Conservation (phyloP, 306 rosid species). For the Alnus rubra region DNA sequence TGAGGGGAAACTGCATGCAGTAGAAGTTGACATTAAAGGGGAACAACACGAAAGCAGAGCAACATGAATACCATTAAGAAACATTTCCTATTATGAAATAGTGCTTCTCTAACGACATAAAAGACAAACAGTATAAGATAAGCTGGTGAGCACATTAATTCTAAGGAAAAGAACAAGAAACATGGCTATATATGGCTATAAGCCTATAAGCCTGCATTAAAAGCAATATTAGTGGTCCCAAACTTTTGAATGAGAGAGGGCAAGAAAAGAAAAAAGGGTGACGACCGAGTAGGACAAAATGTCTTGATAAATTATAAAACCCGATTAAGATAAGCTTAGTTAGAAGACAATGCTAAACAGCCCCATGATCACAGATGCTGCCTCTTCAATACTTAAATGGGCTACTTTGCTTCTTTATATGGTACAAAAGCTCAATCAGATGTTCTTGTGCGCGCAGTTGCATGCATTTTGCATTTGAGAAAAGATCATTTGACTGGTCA, state of each 20-base stretch:
- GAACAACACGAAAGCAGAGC: neutral
- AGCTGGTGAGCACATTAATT: neutral
- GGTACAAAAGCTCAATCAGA: constrained; percentile 2
- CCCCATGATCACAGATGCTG: constrained; percentile 7
- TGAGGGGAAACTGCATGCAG: neutral
- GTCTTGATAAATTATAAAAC: neutral
- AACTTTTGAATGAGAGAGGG: neutral
- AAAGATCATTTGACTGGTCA: constrained; percentile 15
- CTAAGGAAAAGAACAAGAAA: neutral
- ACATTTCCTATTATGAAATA: neutral
- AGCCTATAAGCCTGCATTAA: neutral
- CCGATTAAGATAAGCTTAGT: neutral
- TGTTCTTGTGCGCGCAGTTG: neutral
- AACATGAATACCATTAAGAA: neutral
- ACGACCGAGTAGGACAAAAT: constrained; percentile 16
- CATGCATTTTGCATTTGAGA: constrained; percentile 10
- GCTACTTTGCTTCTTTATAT: neutral
- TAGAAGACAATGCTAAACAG: neutral
- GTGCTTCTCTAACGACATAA: neutral
- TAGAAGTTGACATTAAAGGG: neutral
- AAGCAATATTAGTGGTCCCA: constrained; percentile 3
- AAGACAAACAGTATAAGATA: neutral
- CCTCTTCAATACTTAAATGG: neutral
- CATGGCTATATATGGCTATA: neutral
- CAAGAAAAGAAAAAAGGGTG: constrained; percentile 5